Base-by-base conservation (phyloP, 768 basidiomycete genomes). In the Boletus pseudopeckii region DNA sequence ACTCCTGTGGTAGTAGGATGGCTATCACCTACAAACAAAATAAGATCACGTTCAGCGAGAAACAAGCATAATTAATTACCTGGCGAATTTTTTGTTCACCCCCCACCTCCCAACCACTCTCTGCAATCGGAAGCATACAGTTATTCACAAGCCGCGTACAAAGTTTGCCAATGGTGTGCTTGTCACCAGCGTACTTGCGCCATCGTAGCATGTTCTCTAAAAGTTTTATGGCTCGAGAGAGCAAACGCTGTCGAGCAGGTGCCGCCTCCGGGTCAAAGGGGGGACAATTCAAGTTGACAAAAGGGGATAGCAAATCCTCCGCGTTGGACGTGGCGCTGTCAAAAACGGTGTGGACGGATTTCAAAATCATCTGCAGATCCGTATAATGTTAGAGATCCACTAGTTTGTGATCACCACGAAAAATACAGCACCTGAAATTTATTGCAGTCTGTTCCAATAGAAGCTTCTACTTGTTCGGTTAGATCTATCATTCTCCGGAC, bases 71-170 rank as follows among this genome's bases (percentile, higher is more conserved):
- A 48, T 46, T 38, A 66, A 73, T 58, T 56, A 90, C 90, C 80
- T 81, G 82, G 28, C 71, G 74, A 52, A 81, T 73, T 54, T 81
- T 71, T 37, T 82, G 82, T 67, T 86, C 79, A 2, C 92, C 92
- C 11, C 94, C 92, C 36, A 90, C 87, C 40, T 92, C 90, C 94
- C 93, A 97, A 9, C 88, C 88, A 52, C 77, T 79, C 55, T 83
- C 78, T 6, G 92, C 85, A 30, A 90, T 75, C 6, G 80, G 82
- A 46, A 87, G 62, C 40, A 94, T 77, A 56, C 78, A 79, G 18
- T 78, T 73, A 20, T 79, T 79, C 9, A 90, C 75, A 15, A 93
- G 69, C 57, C 75, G 77, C 14, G 71, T 76, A 20, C 81, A 76
- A 42, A 90, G 71, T 45, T 75, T 69, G 8, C 77, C 81, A n/a